Base-by-base conservation (phyloP, 139 green algal genomes). In the Chlamydomonas schloesseri region DNA sequence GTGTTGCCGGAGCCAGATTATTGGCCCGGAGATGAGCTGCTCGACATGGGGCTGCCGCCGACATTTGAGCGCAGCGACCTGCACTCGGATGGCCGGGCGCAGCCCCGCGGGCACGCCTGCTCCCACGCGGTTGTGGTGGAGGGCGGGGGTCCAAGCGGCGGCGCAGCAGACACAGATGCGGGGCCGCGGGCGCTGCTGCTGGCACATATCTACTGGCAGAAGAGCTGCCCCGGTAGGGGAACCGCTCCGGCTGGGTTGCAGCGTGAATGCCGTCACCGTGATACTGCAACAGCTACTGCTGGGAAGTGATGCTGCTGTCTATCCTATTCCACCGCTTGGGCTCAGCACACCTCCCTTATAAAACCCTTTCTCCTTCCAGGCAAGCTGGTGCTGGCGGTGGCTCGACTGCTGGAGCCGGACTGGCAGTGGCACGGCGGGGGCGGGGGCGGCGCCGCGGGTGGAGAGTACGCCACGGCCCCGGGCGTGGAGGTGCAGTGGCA, bases 141-240 rank as follows among this genome's bases (percentile, higher is more conserved):
- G 42, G 42, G 8, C 8, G 42, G 5, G 6, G 8, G 24, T 37
- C 17, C 36, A 33, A 9, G 13, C 62, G 31, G 75, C 33, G 26
- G 53, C 42, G 8, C 42, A 50, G 8, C 42, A 50, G 42, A 50
- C 42, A 8, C 42, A 5, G 42, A 28, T 4, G n/a, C 55, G 8
- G 55, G 50, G 11, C 36, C 75, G 21, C 55, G 76, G 0, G 13
- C 36, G 26, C 14, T 26, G 37, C 76, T 83, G 8, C n/a, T 83
- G 34, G 76, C 60, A 1, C 60, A 83, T 23, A 46, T 64, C 13
- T 84, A n/a, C 29, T 74, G 64, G 78, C 64, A 65, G 9, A n/a
- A 13, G 37, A 53, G 42, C 29, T 84, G 78, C 60, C 78, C 64
- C 13, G 78, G 64, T 75, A 50, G 53, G 76, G n/a, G n/a, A n/a